Percentiles rank a stretch among this genome's conserved stretches.
phyloP scores from a whole-genome alignment of 1,284 basidiomycete species.

The Schizopora paradoxa region DNA sequence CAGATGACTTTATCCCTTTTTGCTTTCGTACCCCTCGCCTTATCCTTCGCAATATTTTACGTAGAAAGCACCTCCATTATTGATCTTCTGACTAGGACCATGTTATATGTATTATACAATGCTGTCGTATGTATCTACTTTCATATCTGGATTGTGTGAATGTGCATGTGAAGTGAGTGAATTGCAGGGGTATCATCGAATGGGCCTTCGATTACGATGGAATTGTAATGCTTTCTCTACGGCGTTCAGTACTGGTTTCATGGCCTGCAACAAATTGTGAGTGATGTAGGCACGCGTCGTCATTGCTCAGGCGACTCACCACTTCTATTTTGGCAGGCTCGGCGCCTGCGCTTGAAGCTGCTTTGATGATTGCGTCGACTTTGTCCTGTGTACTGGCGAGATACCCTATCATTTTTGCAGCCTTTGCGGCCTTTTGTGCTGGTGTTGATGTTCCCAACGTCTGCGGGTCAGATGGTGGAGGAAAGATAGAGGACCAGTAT shows the following conservation, averaged over 20 bases:
- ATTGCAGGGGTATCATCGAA: constrained; percentile 5
- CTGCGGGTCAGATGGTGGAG: constrained; percentile 57
- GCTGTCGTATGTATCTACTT: no score
- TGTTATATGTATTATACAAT: constrained; percentile 5
- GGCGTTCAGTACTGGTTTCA: constrained; percentile 57
- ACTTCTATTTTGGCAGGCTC: constrained; percentile 62
- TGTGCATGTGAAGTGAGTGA: not conserved
- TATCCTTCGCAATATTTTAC: no score
- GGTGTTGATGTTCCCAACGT: constrained; percentile 43
- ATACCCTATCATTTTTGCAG: constrained; percentile 81
- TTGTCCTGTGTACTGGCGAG: constrained; percentile 76
- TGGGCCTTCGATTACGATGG: constrained; percentile 14
- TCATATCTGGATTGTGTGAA: no score
- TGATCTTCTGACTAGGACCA: no score
- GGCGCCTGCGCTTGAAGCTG: constrained; percentile 55
- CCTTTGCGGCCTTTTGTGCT: constrained; percentile 67
- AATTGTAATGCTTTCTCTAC: constrained; percentile 36
- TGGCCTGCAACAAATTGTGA: constrained; percentile 46
- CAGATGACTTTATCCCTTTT: constrained; percentile 4
- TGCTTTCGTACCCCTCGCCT: no score
- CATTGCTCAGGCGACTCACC: constrained; percentile 39
- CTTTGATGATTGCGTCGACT: constrained; percentile 67
- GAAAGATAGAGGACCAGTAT: constrained; percentile 89
- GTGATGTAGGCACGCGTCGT: constrained; percentile 3
- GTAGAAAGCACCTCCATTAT: no score